Conservation (phyloP, 2,329 filamentous ascomycete genomes). For the Exserohilum rostratum region DNA sequence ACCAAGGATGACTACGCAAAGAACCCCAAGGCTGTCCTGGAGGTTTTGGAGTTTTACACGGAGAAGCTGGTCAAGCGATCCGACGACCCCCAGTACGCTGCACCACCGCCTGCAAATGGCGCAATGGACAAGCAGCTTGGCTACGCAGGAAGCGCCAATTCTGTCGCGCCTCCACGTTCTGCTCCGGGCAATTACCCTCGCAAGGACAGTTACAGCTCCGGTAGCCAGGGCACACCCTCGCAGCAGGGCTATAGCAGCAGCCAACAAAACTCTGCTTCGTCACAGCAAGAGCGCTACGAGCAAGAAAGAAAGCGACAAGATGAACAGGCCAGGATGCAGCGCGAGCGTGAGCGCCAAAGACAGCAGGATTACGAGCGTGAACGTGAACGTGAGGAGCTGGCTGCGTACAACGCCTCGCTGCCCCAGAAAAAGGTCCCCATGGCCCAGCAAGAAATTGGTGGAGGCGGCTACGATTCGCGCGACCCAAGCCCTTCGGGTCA, state of each 20-base stretch:
- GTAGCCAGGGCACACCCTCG: constrained; percentile 42
- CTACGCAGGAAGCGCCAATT: constrained; percentile 52
- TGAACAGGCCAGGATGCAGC: constrained; percentile 44
- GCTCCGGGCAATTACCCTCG: constrained; percentile 51
- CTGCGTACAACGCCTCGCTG: constrained; percentile 87
- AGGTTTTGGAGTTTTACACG: constrained; percentile 84
- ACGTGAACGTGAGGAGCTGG: constrained; percentile 69
- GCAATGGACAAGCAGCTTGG: constrained; percentile 57
- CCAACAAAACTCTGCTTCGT: constrained; percentile 40
- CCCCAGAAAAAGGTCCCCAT: constrained; percentile 80
- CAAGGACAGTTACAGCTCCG: constrained; percentile 54
- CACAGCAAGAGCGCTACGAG: constrained; percentile 36
- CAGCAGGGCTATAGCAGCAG: constrained; percentile 33
- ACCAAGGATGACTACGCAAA: constrained; percentile 99
- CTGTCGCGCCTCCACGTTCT: constrained; percentile 57
- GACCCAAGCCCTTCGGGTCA: constrained; percentile 56
- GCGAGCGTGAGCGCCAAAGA: constrained; percentile 47
- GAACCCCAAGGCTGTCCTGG: constrained; percentile 75
- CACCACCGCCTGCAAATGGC: constrained; percentile 64
- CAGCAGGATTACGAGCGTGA: constrained; percentile 53
- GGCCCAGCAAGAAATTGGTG: constrained; percentile 89
- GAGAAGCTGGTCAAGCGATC: constrained; percentile 76
- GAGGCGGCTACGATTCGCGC: constrained; percentile 57
- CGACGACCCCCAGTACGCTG: constrained; percentile 73
- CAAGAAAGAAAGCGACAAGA: constrained; percentile 46